Evolutionary conservation across 306 rosid genomes (phyloP).

Genomic region (Quercus aquifolioides): DNA sequence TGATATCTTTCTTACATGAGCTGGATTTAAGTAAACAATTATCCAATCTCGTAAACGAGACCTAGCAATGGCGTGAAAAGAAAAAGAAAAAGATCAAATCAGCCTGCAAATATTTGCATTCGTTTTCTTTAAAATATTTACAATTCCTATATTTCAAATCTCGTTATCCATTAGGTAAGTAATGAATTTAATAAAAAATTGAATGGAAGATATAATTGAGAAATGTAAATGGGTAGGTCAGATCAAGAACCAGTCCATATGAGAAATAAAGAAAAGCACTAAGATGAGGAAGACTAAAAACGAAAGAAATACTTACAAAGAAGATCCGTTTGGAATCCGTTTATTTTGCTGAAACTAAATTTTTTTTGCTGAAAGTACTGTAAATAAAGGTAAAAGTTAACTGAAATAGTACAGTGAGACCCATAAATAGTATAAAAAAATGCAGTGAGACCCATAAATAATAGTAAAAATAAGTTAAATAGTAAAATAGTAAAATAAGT

Average conservation of each 20-base stretch:
- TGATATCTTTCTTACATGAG: neutral
- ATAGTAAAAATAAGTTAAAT: no score
- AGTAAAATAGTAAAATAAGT: no score
- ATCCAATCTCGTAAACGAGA: neutral
- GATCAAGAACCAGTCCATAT: neutral
- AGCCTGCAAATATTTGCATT: neutral
- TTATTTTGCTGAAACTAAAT: no score
- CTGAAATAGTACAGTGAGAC: no score
- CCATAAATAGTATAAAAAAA: no score
- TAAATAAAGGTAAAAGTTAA: no score
- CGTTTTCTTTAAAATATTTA: neutral
- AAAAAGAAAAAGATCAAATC: neutral
- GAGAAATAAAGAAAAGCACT: neutral
- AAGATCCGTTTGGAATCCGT: no score
- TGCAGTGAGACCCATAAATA: no score
- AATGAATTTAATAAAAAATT: neutral
- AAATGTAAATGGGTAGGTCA: neutral
- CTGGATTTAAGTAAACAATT: neutral
- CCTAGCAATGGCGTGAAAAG: neutral
- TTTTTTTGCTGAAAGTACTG: no score
- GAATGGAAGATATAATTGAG: neutral
- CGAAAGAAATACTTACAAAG: no score
- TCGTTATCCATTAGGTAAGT: neutral
- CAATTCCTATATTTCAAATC: neutral
- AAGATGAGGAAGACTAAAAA: neutral